Conservation (phyloP, 805 yeast species). For the Dipodascus albidus region DNA sequence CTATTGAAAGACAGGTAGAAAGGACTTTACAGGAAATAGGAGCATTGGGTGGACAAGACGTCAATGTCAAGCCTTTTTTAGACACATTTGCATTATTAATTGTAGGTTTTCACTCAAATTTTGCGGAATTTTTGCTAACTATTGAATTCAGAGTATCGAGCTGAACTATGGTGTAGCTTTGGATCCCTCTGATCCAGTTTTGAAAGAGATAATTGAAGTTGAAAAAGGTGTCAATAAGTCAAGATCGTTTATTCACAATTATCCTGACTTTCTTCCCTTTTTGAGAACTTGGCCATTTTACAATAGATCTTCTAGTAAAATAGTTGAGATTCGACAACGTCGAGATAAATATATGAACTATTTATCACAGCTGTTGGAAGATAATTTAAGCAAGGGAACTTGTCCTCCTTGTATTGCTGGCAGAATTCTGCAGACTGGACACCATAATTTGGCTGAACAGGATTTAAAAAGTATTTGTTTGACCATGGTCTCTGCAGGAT, state of each 20-base stretch:
- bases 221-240: slow-evolving; percentile 25
- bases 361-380: slow-evolving; percentile 18
- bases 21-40: not conserved
- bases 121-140: not conserved
- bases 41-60: not conserved
- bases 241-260: slow-evolving; percentile 29
- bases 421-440: slow-evolving; percentile 24
- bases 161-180: not conserved
- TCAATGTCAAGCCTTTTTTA: not conserved
- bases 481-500: slow-evolving; percentile 71
- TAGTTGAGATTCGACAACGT: slow-evolving; percentile 20
- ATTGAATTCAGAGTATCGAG: not conserved
- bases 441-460: slow-evolving; percentile 17
- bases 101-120: not conserved
- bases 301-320: slow-evolving; percentile 18
- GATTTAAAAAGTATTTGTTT: slow-evolving; percentile 53
- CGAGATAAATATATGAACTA: slow-evolving; percentile 25
- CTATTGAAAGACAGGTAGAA: not conserved
- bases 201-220: slow-evolving; percentile 23
- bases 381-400: slow-evolving; percentile 17
- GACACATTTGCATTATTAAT: not conserved
- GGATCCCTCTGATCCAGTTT: slow-evolving; percentile 7
- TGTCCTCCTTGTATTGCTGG: slow-evolving; percentile 28
- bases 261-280: slow-evolving; percentile 29
- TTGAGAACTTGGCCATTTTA: slow-evolving; percentile 24